Conservation (phyloP, 2,329 filamentous ascomycete species). For the Fusarium napiforme region DNA sequence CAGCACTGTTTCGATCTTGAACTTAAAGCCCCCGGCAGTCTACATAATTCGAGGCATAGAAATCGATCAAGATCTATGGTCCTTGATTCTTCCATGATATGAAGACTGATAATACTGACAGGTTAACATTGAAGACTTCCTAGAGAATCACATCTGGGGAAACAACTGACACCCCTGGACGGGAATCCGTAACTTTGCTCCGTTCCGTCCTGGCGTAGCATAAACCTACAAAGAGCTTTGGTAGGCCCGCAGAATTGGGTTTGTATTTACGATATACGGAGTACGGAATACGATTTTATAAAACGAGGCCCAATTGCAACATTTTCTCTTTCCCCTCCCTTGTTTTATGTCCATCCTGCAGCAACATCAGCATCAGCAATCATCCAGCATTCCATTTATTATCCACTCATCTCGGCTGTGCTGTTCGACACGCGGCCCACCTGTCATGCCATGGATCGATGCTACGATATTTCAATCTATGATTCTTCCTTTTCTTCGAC, state of each 20-base stretch:
- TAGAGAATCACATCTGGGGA: background rate
- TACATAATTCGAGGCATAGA: background rate
- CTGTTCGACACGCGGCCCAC: background rate
- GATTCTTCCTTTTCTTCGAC: slow-evolving; percentile 20
- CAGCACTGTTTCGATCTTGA: background rate
- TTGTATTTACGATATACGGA: slow-evolving; percentile 15
- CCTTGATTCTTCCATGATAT: background rate
- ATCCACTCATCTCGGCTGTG: slow-evolving; percentile 2
- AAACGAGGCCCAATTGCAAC: slow-evolving; percentile 10
- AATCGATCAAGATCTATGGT: background rate
- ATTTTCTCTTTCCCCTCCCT: background rate
- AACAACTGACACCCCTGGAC: background rate
- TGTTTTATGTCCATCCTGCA: background rate
- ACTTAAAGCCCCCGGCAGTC: background rate
- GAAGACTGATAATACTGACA: background rate
- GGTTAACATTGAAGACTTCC: background rate
- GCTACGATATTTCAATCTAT: slow-evolving; percentile 4
- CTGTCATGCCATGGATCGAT: background rate
- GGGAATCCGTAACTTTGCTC: background rate
- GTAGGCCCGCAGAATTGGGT: slow-evolving; percentile 6
- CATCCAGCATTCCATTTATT: background rate
- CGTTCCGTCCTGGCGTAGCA: slow-evolving; percentile 1
- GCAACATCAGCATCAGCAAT: background rate
- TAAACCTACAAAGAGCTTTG: background rate
- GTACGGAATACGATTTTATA: slow-evolving; percentile 17